Evolutionary conservation across 2,329 filamentous ascomycete genomes (phyloP).

Genomic region (Arachnopeziza araneosa): DNA sequence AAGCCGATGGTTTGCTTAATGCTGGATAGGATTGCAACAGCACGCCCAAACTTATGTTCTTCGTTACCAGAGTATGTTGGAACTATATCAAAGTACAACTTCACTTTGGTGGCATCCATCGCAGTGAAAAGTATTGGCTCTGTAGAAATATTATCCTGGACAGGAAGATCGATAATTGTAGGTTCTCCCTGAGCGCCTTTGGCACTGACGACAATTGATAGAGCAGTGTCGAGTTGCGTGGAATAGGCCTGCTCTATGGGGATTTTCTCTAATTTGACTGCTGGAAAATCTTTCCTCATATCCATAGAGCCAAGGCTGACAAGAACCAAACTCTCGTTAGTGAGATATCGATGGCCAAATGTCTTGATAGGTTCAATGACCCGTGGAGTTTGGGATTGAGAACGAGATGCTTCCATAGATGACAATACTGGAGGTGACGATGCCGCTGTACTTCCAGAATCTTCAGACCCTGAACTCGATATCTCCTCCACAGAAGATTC

Average conservation of each 20-base stretch:
- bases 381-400: conserved; percentile 40
- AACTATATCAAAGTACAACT: conserved; percentile 88
- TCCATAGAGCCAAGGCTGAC: conserved; percentile 96
- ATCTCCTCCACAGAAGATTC: conserved; percentile 19
- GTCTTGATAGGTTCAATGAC: conserved; percentile 79
- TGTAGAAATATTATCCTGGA: conserved; percentile 89
- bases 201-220: conserved; percentile 87
- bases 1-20: conserved; percentile 78
- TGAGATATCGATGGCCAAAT: conserved; percentile 93
- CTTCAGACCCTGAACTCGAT: conserved; percentile 28
- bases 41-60: conserved; percentile 83
- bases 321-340: conserved; percentile 79
- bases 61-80: conserved; percentile 90
- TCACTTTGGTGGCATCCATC: conserved; percentile 71
- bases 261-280: conserved; percentile 83
- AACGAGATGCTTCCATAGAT: conserved; percentile 57
- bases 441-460: conserved; percentile 21
- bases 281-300: conserved; percentile 71
- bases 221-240: conserved; percentile 87
- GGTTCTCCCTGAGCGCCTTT: conserved; percentile 80
- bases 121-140: conserved; percentile 90
- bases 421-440: conserved; percentile 46
- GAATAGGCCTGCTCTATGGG: conserved; percentile 82
- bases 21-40: conserved; percentile 79
- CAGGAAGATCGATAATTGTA: conserved; percentile 83